Evolutionary conservation across 1,284 basidiomycete species (phyloP), one percentile per base, ranked within the genome.

Genomic region (Irpex sp.): DNA sequence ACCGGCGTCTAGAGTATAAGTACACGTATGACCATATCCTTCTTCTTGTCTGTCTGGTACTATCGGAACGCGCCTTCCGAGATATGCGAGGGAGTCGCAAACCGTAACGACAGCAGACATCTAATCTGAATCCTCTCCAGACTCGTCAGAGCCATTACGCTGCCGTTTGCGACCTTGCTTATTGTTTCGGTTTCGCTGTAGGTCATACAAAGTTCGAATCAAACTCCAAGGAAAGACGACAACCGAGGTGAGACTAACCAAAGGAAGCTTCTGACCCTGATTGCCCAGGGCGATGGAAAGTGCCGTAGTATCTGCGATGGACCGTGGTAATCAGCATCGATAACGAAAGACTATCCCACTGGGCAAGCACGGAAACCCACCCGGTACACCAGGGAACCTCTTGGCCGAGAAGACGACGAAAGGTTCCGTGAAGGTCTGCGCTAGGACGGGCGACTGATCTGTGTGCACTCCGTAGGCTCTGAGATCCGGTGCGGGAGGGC

Each of bases 401-500:
- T 97, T 97, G 38, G 93, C 93, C 3, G 93, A 94, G 76, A 84
- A 96, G 1, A 97, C 96, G n/a, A 87, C 85, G 73, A 97, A 97
- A 17, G 87, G 81, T n/a, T 93, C 87, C 57, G 93, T 93, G 73
- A 91, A 94, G 2, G 89, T 86, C 73, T 94, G 88, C 6, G 94
- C 93, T 17, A 96, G 83, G 4, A 95, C 86, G 21, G 89, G 88
- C 56, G 88, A 88, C 62, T 84, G 72, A 63, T 82, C 81, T 52
- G 81, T 88, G 77, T 89, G 85, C 63, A 91, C 84, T 59, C 81
- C 78, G 55, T 75, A 72, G n/a, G 88, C 84, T 67, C 90, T 86
- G 63, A 81, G 74, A 71, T 91, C 89, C 15, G 91, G 90, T 54
- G 88, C 87, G 65, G 91, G 88, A 13, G 85, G 82, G 8, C 91